phyloP scores from a whole-genome alignment of 2,329 filamentous ascomycete species.

The Fusarium lateritium region DNA sequence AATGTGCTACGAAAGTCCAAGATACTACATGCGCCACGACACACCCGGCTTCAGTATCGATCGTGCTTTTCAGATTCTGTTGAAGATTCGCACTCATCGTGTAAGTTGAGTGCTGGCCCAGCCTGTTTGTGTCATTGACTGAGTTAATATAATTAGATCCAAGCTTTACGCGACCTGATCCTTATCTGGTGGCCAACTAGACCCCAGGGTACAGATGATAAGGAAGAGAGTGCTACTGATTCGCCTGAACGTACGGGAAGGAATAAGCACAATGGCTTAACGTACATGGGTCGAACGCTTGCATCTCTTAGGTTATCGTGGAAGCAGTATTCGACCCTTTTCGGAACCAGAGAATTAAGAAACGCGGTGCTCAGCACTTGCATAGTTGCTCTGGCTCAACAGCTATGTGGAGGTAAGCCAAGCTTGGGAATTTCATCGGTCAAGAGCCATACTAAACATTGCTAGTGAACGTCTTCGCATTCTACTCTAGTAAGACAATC shows the following conservation, averaged over 20 bases:
- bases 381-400: background rate
- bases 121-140: too few species aligned
- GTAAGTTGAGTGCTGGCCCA: background rate
- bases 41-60: background rate
- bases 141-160: background rate
- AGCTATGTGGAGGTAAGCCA: background rate
- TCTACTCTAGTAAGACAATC: background rate
- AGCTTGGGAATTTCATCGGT: too few species aligned
- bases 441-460: rapidly evolving
- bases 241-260: too few species aligned
- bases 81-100: background rate
- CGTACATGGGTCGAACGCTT: background rate
- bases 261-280: background rate
- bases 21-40: background rate
- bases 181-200: background rate
- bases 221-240: too few species aligned
- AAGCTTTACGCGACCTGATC: background rate
- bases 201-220: background rate
- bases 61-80: background rate
- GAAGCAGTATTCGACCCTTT: background rate
- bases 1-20: background rate
- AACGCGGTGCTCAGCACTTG: constrained; percentile 1
- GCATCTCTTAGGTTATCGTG: background rate
- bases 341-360: background rate
- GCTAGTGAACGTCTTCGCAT: background rate